Base-by-base conservation (phyloP, 2,329 filamentous ascomycete genomes). In the Saccharata proteae region DNA sequence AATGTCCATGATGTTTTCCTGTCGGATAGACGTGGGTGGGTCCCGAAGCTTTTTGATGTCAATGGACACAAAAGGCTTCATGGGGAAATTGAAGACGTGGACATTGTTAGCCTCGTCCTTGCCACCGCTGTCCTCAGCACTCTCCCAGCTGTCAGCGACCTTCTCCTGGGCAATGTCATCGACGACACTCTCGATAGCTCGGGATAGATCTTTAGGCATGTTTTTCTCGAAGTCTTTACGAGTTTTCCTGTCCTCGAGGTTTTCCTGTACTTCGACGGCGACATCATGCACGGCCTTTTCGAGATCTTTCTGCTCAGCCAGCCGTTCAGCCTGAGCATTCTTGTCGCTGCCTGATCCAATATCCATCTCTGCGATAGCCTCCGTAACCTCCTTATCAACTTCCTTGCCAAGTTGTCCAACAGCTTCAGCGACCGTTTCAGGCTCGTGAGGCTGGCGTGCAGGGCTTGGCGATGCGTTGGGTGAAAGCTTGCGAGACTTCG, bases 21-120 rank as follows among this genome's bases (percentile, higher is more conserved):
- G 74, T 21, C 79, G 77, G 54, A 96, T 77, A 30, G 67, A 59
- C 3, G 77, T 67, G 57, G 37, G 67, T 58, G 38, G 66, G 57
- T 41, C 71, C 62, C 51, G 74, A 65, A 58, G 57, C 23, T 52
- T 51, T 48, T 68, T 55, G 45, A 96, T 71, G 9, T 73, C 76
- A 49, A 98, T 90, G 13, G 86, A 80, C 42, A 93, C 86, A 68
- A 92, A 98, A 4, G 90, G 90, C 55, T 80, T 83, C 78, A 98
- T 84, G 11, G 90, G 90, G 55, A 98, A 93, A 55, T 93, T 93
- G 63, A 82, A 90, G 27, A 96, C 86, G 51, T 73, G 77, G 42
- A 93, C 74, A 16, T 75, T 67, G 26, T 71, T 57, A 30, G 74
- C 69, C 36, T 76, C 74, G 43, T 79, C 75, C 52, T 84, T 80